Base-by-base conservation (phyloP, 2,329 filamentous ascomycete genomes). In the Apiospora aurea region DNA sequence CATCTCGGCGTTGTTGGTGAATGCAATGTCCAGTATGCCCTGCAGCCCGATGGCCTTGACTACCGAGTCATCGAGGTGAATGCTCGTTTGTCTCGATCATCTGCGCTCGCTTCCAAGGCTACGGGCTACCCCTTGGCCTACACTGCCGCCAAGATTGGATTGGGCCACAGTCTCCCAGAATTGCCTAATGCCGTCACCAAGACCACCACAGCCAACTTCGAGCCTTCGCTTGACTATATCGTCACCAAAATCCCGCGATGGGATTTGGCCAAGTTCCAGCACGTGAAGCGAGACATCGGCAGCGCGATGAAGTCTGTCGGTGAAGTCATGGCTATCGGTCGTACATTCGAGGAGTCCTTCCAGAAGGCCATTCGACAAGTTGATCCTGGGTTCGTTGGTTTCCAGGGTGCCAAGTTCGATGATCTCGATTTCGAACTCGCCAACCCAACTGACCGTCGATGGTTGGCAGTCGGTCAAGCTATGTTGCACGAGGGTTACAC, bases 61-160 rank as follows among this genome's bases (percentile, higher is more conserved):
- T 99, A 98, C 88, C 91, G 96, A 82, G 96, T 99, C 75, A 99
- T 99, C 79, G 96, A 99, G 85, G 96, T 99, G 84, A 99, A 99
- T 82, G 96, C 96, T 77, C 96, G 96, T 91, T 91, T 99, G 69
- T 98, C 96, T 80, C 94, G 96, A 79, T 99, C 96, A 66, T 99
- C 96, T 72, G 96, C 96, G 75, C 89, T 99, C 76, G 96, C 96
- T 74, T 98, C 96, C 74, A 99, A 99, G 87, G 96, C 96, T 75
- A 99, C 96, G 71, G 96, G 96, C 75, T 99, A 98, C 83, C 96
- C 96, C 73, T 89, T 98, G 73, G 96, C 96, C 26, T 99, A 98
- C 82, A 98, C 96, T 66, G 96, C 96, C 74, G 96, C 96, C 72
- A 99, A 99, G 89, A 98, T 99, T 78, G 96, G 95, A 81, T 91